Base-by-base conservation (phyloP, 2,329 filamentous ascomycete species). In the Cryphonectria nitschkei region DNA sequence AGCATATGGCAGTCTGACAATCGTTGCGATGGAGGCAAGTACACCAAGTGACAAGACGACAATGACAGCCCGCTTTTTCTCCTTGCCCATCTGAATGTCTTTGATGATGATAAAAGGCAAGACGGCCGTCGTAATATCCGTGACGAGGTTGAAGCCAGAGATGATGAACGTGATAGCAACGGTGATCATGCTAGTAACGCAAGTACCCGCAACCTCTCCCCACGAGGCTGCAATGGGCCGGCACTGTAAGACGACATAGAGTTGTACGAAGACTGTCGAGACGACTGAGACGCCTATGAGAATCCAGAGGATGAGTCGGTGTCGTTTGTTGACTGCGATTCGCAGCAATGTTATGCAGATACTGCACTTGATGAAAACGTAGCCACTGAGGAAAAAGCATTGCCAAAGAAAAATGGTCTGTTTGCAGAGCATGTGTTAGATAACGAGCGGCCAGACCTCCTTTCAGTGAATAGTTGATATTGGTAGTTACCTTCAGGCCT, bases 271-370 rank as follows among this genome's bases (percentile, higher is more conserved):
- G 32, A 71, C 26, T 1, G 68, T 69, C 7, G 67, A 68, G n/a
- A 73, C 29, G 41, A 62, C 56, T 14, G 68, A 71, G 8, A 72
- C 26, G 7, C n/a, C 37, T 65, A 74, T 69, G 13, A 75, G 56
- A 1, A 43, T 58, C 71, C 73, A 73, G 2, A 74, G 68, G 19
- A 65, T 71, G 62, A 32, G 26, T 8, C 32, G 19, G 60, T 73
- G 68, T 62, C 71, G 64, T 19, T 62, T 67, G 26, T 70, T 34
- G 26, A 74, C 60, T 1, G 74, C 67, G 16, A 74, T 71, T 29
- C 74, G 67, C 29, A 74, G 58, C 13, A 74, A 46, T 1, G 73
- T 74, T 32, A 69, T 22, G 69, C 71, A 74, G n/a, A 74, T 74
- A 61, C 71, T 74, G 65, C 29, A 60, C 41, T 75, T 75, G 65